Base-by-base conservation (phyloP, 352 stramenopile genomes). In the Globisporangium nagaii region DNA sequence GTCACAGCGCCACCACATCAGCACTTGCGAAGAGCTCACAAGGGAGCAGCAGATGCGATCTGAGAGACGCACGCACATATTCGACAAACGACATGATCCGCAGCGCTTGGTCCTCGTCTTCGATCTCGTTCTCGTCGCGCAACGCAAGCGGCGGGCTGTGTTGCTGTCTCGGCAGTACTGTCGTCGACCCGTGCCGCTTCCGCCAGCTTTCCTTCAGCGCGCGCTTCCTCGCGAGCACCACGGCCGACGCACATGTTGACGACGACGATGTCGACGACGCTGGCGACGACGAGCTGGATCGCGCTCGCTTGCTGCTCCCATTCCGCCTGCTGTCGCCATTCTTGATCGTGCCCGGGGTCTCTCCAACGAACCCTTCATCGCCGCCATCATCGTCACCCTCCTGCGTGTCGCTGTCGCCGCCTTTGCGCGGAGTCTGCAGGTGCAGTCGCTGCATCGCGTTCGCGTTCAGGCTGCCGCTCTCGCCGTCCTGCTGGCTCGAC, bases 391-490 rank as follows among this genome's bases (percentile, higher is more conserved):
- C 36, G 7, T n/a, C 25, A 17, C 32, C 24, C 15, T 39, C 28
- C 4, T n/a, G n/a, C n/a, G n/a, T n/a, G n/a, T n/a, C n/a, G n/a
- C n/a, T n/a, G n/a, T 4, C 31, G 30, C 54, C 35, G 8, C 27
- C 24, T 15, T 48, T 34, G 28, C 44, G 44, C 30, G 55, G 55
- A 3, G 55, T 62, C 46, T 62, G 55, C 22, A 62, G 20, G 22
- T 40, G 55, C 55, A 62, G 46, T 19, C 49, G 36, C 46, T 62
- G 55, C 55, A 62, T 62, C 12, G 55, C 55, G 22, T 32, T 43
- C 22, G 55, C 31, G 24, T 56, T 48, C 19, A 45, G 35, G 27
- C 22, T 27, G 3, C 30, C 32, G 5, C 13, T 35, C 39, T 58
- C 51, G 5, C 6, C 15, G 20, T 50, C 39, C 30, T 53, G 30